Conservation (phyloP, 306 rosid species). For the Psophocarpus tetragonolobus region DNA sequence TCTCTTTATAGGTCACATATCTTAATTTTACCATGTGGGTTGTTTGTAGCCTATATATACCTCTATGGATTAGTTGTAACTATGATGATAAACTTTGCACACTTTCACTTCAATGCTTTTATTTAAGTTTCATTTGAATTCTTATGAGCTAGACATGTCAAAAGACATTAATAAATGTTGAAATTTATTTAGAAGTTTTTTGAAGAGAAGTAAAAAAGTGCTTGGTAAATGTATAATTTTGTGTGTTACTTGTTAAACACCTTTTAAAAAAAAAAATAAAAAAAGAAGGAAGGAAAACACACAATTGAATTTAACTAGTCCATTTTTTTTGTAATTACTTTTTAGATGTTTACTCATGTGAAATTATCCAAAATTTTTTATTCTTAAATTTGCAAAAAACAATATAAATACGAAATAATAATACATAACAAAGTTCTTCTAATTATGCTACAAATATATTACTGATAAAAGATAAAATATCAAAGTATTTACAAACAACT, state of each 20-base stretch:
- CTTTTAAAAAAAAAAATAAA: not conserved
- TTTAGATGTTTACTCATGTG: not conserved
- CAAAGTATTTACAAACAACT: no score
- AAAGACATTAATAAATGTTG: not conserved
- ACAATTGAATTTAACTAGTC: not conserved
- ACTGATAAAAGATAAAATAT: no score
- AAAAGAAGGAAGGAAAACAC: not conserved
- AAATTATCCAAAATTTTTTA: no score
- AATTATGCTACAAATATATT: no score
- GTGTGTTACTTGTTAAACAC: not conserved
- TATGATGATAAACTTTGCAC: no score
- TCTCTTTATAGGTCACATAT: no score
- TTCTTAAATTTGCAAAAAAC: no score
- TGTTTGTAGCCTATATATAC: no score
- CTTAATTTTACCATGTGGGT: no score
- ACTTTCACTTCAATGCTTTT: not conserved
- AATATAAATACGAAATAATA: no score
- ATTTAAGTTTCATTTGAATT: not conserved
- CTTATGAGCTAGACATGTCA: not conserved
- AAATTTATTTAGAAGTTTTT: not conserved
- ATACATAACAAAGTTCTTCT: no score
- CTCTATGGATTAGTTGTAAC: no score
- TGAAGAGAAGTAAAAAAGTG: not conserved
- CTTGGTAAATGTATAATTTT: not conserved
- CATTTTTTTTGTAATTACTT: not conserved